A percentile compares a stretch with the other conserved stretches of the same genome.
Conservation (phyloP, 1,284 basidiomycete species). For the Rhizoctonia solani region DNA sequence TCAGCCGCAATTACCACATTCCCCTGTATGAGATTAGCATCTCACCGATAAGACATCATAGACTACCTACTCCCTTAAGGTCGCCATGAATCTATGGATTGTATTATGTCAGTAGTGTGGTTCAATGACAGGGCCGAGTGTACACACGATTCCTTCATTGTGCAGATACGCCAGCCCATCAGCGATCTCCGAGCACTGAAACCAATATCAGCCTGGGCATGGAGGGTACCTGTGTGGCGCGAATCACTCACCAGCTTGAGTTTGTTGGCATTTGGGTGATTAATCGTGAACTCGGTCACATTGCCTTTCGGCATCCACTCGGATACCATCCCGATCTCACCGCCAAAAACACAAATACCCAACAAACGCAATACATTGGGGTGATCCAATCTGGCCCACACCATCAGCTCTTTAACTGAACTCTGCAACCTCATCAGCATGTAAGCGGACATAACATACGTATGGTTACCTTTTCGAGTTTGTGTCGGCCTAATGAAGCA, state of each 20-base stretch:
- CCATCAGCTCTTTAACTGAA: background rate
- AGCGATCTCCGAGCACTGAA: background rate
- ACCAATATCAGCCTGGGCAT: background rate
- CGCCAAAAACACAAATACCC: conserved; percentile 23
- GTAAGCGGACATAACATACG: too few species aligned
- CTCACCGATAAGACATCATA: background rate
- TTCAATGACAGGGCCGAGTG: too few species aligned
- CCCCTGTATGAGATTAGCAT: background rate
- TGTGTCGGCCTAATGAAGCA: background rate
- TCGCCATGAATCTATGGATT: conserved; percentile 16
- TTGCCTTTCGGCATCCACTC: conserved; percentile 28
- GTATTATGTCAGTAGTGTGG: too few species aligned
- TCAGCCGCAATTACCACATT: conserved; percentile 4
- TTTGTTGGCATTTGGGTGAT: background rate
- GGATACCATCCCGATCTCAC: conserved; percentile 30
- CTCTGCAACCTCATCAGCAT: too few species aligned
- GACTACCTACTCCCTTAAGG: conserved; percentile 5
- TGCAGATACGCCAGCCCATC: conserved; percentile 10
- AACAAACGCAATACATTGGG: conserved; percentile 9
- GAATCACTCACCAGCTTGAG: background rate
- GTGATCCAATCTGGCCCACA: conserved; percentile 9
- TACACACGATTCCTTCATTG: background rate
- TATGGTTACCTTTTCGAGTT: conserved; percentile 16
- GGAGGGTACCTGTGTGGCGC: background rate
- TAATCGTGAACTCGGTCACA: background rate